Base-by-base conservation (phyloP, 2,329 filamentous ascomycete genomes). In the Ascochyta lentis region DNA sequence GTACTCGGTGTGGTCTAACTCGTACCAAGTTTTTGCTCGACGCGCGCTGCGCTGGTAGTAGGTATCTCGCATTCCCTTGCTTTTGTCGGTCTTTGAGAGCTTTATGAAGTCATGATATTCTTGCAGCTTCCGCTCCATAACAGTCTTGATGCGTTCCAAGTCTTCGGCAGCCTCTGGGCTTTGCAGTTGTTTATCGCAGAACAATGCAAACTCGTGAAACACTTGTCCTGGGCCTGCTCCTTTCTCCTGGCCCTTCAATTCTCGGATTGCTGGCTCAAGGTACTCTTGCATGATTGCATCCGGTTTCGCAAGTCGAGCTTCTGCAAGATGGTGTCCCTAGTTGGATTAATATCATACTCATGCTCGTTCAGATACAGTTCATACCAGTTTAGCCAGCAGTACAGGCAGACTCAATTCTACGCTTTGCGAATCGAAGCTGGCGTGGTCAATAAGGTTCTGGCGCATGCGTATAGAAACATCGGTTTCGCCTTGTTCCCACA, bases 401-500 rank as follows among this genome's bases (percentile, higher is more conserved):
- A 94, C 90, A 1, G 94, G 67, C 34, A 75, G 47, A 42, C 67
- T 73, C 19, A 74, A 61, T 24, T 72, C 67, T 10, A 59, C 52
- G 19, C 55, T 63, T 23, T 74, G 69, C 0, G 72, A 72, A 47
- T 72, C 66, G 40, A 72, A 69, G 42, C 69, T 61, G 38, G 65
- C 63, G 46, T 70, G 59, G 29, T 69, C 65, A 27, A 71, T 70
- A 10, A 97, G 83, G 39, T 86, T 84, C 67, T 94, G 89, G 19
- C 98, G 84, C 83, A 98, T 93, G 34, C 88, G 85, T 56, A 99
- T 96, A 0, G 95, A 96, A 0, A 91, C 86, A 19, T 89, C 86
- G 80, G 91, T 91, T 74, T 99, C 94, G 12, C 92, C 92, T 71
- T 96, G 90, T 59, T 96, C 92, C 94, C 95, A 99, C 1, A 99